These are phyloP conservation scores for Lentinus tigrinus DNA, from an alignment of 768 basidiomycete species.

Conservation along the genomic window DNA sequence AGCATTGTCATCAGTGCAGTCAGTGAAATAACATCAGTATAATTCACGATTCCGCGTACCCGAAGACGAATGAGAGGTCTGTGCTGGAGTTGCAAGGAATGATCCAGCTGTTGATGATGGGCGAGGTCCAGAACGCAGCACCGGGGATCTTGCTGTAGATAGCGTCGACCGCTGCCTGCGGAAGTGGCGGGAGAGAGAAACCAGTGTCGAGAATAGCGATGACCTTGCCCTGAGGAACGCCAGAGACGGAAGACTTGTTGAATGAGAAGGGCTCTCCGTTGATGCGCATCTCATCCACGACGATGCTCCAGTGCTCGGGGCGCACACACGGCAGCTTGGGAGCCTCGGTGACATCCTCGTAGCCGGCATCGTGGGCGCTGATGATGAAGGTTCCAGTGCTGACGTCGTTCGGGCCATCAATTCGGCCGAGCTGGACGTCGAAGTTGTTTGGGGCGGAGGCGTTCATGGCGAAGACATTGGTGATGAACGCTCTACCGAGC, in stretches of 20 bases:
- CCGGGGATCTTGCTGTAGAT: constrained; percentile 31
- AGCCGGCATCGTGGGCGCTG: constrained; percentile 21
- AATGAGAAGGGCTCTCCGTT: constrained; percentile 53
- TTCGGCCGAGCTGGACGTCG: constrained; percentile 25
- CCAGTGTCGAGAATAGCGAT: constrained; percentile 30
- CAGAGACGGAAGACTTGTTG: constrained; percentile 25
- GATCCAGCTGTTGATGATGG: constrained; percentile 19
- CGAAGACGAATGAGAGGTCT: constrained; percentile 29
- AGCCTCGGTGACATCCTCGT: constrained; percentile 14
- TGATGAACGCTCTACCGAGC: constrained; percentile 20
- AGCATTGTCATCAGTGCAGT: background rate
- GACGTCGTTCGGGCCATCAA: constrained; percentile 15
- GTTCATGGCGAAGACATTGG: constrained; percentile 25
- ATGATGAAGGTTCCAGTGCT: constrained; percentile 26
- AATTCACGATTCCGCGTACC: constrained; percentile 8
- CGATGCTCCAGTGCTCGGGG: constrained; percentile 23
- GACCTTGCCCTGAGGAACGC: constrained; percentile 20
- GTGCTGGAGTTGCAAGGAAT: constrained; percentile 30
- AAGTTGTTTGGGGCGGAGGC: constrained; percentile 22
- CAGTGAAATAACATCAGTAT: background rate
- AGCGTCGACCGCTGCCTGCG: constrained; percentile 21
- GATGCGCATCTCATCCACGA: constrained; percentile 41
- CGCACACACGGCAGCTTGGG: constrained; percentile 36
- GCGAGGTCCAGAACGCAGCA: constrained; percentile 20
- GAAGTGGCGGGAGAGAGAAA: constrained; percentile 27